Base-by-base conservation (phyloP, 2,329 filamentous ascomycete species). In the Cadophora malorum region DNA sequence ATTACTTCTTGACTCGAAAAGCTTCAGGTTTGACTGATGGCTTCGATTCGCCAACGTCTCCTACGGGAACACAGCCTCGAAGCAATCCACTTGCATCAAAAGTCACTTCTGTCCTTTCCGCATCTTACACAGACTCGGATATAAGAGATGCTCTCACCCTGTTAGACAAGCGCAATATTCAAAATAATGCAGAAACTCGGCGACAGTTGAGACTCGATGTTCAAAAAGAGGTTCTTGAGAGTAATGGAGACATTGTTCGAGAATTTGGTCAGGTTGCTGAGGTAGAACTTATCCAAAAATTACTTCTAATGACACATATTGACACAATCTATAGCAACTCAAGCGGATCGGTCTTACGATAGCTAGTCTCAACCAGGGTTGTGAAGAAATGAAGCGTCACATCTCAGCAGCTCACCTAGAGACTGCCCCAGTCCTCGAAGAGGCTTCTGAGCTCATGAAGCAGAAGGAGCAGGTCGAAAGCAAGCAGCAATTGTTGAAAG, bases 181-280 rank as follows among this genome's bases (percentile, higher is more conserved):
- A 85, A 65, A 97, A 97, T 77, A 92, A 88, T 14, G 85, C 92
- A 10, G 91, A 94, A 72, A 91, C 90, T 2, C 87, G 96, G 63
- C 88, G 95, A 6, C 90, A 92, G 67, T 81, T 98, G 19, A 89
- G 94, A 19, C 80, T 97, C 0, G 90, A 96, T 77, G 85, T 97
- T 1, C 94, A 98, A 78, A 95, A 91, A 78, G 94, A 98, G 77
- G 92, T 97, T 47, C 94, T 98, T 66, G 88, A 95, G 72, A 94
- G 91, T 80, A 97, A 98, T 87, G 94, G 92, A 61, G 88, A 93
- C 71, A 92, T 98, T 71, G 88, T 98, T 67, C 84, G 88, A 64
- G 93, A 97, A 77, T 98, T 98, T 80, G 93, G 94, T 45, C 86
- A 89, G 65, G 93, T 99, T 71, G 93, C 94, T 35, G 92, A 96